Conservation (phyloP, 768 basidiomycete genomes). For the Tubosaeta sp. region DNA sequence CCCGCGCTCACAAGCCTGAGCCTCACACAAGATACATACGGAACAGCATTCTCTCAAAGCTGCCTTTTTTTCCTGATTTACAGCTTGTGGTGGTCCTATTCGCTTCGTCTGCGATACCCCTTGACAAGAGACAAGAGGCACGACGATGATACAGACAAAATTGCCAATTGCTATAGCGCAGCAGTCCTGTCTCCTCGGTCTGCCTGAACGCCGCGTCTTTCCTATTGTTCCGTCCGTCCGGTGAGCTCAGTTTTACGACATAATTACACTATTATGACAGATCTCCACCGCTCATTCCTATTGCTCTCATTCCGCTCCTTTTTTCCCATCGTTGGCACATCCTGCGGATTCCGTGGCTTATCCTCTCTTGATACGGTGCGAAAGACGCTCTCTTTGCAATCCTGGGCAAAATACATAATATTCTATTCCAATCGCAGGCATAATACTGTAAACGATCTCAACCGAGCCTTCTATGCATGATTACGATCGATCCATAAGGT, state of each 20-base stretch:
- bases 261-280: slow-evolving; percentile 27
- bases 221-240: slow-evolving; percentile 16
- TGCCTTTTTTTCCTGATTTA: not conserved
- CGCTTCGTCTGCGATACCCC: not conserved
- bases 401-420: slow-evolving; percentile 8
- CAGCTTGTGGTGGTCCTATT: not conserved
- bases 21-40: no score
- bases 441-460: slow-evolving; percentile 22
- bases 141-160: slow-evolving; percentile 7
- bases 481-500: slow-evolving; percentile 2
- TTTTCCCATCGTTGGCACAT: slow-evolving; percentile 1
- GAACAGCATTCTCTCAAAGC: not conserved
- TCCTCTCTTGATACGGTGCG: not conserved
- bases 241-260: slow-evolving; percentile 30
- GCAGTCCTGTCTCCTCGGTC: slow-evolving; percentile 7
- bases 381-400: not conserved
- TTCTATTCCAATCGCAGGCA: slow-evolving; percentile 9
- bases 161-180: slow-evolving; percentile 17
- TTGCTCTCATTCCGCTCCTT: not conserved
- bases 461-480: slow-evolving; percentile 10
- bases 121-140: slow-evolving; percentile 7
- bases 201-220: slow-evolving; percentile 10
- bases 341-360: not conserved
- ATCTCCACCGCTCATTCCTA: slow-evolving; percentile 10
- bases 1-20: slow-evolving; percentile 1